Percentiles rank a stretch among this genome's conserved stretches.
Conservation (phyloP, 2,329 filamentous ascomycete genomes). For the Diaporthe vexans region DNA sequence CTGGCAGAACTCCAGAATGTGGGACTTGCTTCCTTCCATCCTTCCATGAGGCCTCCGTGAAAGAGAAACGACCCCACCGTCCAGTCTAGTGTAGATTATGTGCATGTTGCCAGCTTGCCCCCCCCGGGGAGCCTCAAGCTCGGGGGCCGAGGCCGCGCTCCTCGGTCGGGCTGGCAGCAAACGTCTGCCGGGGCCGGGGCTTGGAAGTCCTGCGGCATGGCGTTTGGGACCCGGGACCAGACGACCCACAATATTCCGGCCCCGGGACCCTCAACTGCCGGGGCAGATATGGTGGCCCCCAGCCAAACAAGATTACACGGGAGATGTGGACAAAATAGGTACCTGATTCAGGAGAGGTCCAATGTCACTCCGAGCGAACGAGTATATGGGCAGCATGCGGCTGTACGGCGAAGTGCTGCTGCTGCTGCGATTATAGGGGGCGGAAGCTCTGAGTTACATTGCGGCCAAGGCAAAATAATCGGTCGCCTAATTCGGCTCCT, state of each 20-base stretch:
- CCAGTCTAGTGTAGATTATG: neutral
- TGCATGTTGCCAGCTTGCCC: neutral
- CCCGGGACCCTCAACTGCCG: constrained; percentile 19
- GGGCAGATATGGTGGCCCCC: neutral
- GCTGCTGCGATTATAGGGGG: neutral
- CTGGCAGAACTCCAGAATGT: constrained; percentile 8
- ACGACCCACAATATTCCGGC: constrained; percentile 17
- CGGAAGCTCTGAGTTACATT: constrained; percentile 1
- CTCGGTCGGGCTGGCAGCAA: neutral
- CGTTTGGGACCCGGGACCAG: neutral
- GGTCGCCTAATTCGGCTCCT: constrained; percentile 14
- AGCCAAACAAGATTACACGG: neutral
- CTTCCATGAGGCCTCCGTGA: constrained; percentile 4
- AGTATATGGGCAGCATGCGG: neutral
- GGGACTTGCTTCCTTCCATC: neutral
- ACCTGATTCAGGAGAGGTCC: neutral
- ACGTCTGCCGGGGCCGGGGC: constrained; percentile 7
- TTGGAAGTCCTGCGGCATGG: neutral
- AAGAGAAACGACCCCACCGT: neutral
- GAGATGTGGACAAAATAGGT: neutral
- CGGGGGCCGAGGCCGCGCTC: constrained; percentile 7
- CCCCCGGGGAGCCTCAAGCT: neutral
- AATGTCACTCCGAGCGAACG: neutral
- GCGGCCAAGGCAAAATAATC: neutral
- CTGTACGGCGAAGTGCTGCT: neutral